Evolutionary conservation across 371 early-diverging fungal genomes (phyloP).

Genomic region (Syncephalastrum contaminatum): DNA sequence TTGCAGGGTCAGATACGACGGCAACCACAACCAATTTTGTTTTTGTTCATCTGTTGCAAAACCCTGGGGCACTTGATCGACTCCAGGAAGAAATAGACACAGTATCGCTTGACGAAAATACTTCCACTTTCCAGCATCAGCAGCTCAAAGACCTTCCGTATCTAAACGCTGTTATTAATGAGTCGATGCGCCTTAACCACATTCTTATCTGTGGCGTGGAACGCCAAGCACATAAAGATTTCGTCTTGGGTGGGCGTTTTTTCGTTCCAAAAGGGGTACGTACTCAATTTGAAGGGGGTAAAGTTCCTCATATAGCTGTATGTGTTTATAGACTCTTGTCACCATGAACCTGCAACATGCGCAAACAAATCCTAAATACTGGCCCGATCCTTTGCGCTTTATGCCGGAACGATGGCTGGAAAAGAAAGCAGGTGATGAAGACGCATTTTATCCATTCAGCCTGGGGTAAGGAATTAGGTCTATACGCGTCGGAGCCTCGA

Average conservation of each 20-base stretch:
- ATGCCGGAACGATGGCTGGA: slow-evolving; percentile 35
- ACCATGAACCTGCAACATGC: slow-evolving; percentile 12
- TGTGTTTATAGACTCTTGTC: slow-evolving; percentile 1
- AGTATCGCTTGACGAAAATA: background rate
- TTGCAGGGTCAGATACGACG: no score
- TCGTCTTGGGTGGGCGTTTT: slow-evolving; percentile 11
- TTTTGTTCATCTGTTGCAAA: slow-evolving; percentile 12
- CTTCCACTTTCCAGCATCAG: slow-evolving; percentile 17
- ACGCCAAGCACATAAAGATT: slow-evolving; percentile 17
- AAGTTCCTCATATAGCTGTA: no score
- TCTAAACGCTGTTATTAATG: slow-evolving; percentile 29
- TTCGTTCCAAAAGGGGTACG: slow-evolving; percentile 28
- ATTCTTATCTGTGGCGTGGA: slow-evolving; percentile 20
- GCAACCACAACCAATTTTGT: no score
- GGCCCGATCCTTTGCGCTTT: slow-evolving; percentile 19
- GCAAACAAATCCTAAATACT: slow-evolving; percentile 24
- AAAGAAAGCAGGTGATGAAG: no score
- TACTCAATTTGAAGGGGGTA: no score
- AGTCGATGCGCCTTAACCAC: slow-evolving; percentile 29
- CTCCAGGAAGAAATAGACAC: slow-evolving; percentile 25
- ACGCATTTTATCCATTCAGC: no score
- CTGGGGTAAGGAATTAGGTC: no score
- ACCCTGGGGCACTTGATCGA: slow-evolving; percentile 17
- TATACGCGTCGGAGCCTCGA: no score
- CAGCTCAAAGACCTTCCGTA: slow-evolving; percentile 29